Conservation (phyloP, 768 basidiomycete genomes). For the Daedaleopsis sinensis region DNA sequence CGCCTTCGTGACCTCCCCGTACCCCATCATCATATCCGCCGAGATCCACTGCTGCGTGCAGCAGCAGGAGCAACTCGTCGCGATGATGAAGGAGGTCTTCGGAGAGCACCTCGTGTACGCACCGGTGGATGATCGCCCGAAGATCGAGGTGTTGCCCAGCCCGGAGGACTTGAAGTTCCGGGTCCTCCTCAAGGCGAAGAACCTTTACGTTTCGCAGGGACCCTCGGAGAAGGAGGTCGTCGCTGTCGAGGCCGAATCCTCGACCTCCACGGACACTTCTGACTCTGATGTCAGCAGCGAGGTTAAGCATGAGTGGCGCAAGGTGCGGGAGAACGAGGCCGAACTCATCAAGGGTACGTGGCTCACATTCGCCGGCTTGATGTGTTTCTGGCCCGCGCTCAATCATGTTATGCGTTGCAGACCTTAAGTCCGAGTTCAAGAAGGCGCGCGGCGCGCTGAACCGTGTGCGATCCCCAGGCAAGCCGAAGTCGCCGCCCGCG, state of each 20-base stretch:
- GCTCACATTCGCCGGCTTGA: not conserved
- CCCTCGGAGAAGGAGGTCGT: constrained; percentile 37
- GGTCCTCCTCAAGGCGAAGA: constrained; percentile 89
- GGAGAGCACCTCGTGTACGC: constrained; percentile 54
- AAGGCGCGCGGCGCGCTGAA: constrained; percentile 45
- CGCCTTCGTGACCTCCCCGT: constrained; percentile 88
- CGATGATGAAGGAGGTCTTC: constrained; percentile 70
- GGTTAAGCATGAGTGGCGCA: constrained; percentile 32
- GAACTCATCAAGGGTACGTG: constrained; percentile 37
- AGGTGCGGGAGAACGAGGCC: constrained; percentile 36
- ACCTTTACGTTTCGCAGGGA: constrained; percentile 56
- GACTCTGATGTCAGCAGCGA: constrained; percentile 28
- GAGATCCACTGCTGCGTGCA: constrained; percentile 83
- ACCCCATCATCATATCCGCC: constrained; percentile 91
- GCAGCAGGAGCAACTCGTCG: constrained; percentile 80
- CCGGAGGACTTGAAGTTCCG: constrained; percentile 79
- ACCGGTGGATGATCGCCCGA: constrained; percentile 49
- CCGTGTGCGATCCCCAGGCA: constrained; percentile 31
- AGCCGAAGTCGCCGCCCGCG: constrained; percentile 11
- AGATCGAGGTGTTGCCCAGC: constrained; percentile 69
- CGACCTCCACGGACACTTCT: constrained; percentile 39
- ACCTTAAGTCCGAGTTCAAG: constrained; percentile 43
- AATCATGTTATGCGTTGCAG: constrained; percentile 20
- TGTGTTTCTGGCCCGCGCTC: not conserved
- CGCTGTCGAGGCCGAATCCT: constrained; percentile 43